These are phyloP conservation scores for Phalaenopsis equestris DNA, from an alignment of 106 monocot genomes.

Conservation along the genomic window DNA sequence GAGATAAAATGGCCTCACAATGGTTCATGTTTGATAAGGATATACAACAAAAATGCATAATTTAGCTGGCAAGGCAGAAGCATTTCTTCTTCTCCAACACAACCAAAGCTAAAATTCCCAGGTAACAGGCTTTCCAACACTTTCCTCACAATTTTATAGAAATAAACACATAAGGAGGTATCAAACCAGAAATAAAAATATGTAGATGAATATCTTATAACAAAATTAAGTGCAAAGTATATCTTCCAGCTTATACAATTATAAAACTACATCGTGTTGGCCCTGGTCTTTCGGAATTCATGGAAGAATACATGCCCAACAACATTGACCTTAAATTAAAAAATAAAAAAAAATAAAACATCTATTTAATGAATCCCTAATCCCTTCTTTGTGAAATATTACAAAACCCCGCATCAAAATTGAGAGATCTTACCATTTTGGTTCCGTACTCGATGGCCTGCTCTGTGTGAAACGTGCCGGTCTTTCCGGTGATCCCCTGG, in stretches of 20 bases:
- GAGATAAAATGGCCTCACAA: neutral
- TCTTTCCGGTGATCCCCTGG: conserved; percentile 99
- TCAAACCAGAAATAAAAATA: too few species aligned
- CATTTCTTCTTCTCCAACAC: neutral
- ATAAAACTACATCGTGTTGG: neutral
- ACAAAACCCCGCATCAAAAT: neutral
- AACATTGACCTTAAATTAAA: neutral
- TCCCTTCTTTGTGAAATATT: neutral
- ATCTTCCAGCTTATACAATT: neutral
- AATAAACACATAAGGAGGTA: neutral
- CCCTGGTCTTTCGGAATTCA: neutral
- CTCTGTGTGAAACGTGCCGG: conserved; percentile 98
- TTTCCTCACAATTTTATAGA: neutral
- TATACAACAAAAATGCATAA: neutral
- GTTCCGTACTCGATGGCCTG: conserved; percentile 99
- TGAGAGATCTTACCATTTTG: conserved; percentile 56
- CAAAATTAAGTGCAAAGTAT: neutral
- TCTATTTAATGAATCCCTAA: neutral
- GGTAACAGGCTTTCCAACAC: neutral
- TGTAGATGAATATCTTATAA: neutral
- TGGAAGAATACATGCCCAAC: neutral
- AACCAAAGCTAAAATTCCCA: neutral
- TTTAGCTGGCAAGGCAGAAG: neutral
- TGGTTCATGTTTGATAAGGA: neutral
- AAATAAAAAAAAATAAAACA: neutral